Base-by-base conservation (phyloP, 2,329 filamentous ascomycete species). In the Sporothrix globosa region DNA sequence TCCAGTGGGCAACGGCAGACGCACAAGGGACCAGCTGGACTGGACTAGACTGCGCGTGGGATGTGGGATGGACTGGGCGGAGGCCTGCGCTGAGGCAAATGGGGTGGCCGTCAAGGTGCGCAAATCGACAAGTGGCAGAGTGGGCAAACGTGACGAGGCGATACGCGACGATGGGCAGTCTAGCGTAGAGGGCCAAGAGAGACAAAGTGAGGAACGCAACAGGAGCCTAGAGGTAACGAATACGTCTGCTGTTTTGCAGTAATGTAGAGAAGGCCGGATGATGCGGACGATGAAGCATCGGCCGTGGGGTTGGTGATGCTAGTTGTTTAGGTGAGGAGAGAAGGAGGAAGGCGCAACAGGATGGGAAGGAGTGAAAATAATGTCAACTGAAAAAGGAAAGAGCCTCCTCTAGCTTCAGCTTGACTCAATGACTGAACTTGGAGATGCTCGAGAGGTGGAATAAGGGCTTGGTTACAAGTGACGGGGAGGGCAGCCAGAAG, bases 21-120 rank as follows among this genome's bases (percentile, higher is more conserved):
- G 21, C 27, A 30, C 27, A 34, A 9, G 27, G 27, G n/a, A 19
- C 39, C 11, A 24, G 58, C 21, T 30, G 27, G 27, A 30, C 27
- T 30, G 27, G 21, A 61, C 34, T 48, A 17, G 44, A 6, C 44
- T 48, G 44, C 3, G 44, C 14, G 34, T 34, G 7, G 14, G 48
- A 19, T 17, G 30, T 58, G 54, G 30, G 19, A 39, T 41, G 54
- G 30, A 1, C 54, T 17, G 27, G 24, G 3, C 41, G 3, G 41
- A 34, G 21, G 21, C 21, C 34, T 60, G 34, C 10, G 34, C 3
- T 41, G 34, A 30, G 52, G 52, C 30, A 17, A 34, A 24, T 58
- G 34, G 58, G 58, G 11, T 65, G 61, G 44, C 61, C 61, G 61
- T 65, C 61, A 65, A 50, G 61, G 61, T 65, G 61, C 61, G 41